Evolutionary conservation across 2,329 filamentous ascomycete genomes (phyloP), one percentile per base, ranked within the genome.

Genomic region (Aspergillus sp.): DNA sequence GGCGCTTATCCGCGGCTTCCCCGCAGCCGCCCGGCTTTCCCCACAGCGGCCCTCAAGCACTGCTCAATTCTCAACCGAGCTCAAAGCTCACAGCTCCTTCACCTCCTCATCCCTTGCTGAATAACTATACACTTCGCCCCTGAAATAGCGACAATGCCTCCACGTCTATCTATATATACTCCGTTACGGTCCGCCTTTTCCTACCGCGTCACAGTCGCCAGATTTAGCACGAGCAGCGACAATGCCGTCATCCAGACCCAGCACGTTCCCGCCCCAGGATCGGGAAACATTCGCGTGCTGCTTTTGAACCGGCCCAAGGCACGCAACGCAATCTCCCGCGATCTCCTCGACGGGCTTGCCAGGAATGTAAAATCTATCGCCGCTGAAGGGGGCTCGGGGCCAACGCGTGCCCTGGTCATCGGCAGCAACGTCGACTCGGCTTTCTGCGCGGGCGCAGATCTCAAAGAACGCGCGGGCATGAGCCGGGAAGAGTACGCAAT

Each of bases 401-500:
- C 81, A 17, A 97, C 93, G 15, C 82, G 95, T 65, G 94, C 91
- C 2, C 75, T 99, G 67, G 86, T 99, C 42, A 70, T 99, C 15
- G 90, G 91, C 10, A 96, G 91, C 71, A 91, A 91, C 42, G 84
- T 91, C n/a, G 91, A 97, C 68, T 83, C 86, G 23, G 90, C 88
- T 69, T 99, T 99, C 76, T 99, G 95, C 77, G 92, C 95, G 0
- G 95, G 95, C 39, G 95, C 95, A 3, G 95, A 99, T 73, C 78
- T 99, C 70, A 98, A 97, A 74, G 94, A 97, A 81, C 82, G 94
- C 27, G 84, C 85, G 60, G 85, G 83, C 3, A 95, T 97, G 77
- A 88, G 86, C 1, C 84, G 83, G 62, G 85, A 92, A 68, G 90
- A 97, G 92, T 96, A 76, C 63, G 86, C 51, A 38, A 8, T 10